Evolutionary conservation across 2,329 filamentous ascomycete genomes (phyloP), one percentile per base, ranked within the genome.

Genomic region (Apiospora koreana): DNA sequence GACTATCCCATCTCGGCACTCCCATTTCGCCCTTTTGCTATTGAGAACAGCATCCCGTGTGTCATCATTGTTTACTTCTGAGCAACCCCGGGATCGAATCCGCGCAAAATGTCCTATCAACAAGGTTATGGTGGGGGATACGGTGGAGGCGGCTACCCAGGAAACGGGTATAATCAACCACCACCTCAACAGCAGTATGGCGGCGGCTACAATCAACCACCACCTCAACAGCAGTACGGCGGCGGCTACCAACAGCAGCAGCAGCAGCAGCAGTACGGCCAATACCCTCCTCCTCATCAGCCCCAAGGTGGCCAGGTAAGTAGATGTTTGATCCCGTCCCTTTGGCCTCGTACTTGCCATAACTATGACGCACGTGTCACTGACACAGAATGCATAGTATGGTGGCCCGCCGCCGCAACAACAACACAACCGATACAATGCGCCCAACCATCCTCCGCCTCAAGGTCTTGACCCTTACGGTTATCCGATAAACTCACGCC

Each of bases 381-480:
- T 38, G 31, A 62, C 54, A 7, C 9, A 38, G 8, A 38, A 12
- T 21, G n/a, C 41, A 62, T 38, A 62, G 54, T 62, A 62, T 38
- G 54, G 54, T 62, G 71, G 69, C 35, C 71, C 70, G 67, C 70
- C 73, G 3, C 71, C 70, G 28, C 50, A 67, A 38, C 72, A 74
- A 38, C 72, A 74, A 38, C 71, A 72, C 48, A 69, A 69, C 54
- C 69, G 68, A n/a, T 71, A 73, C 64, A 64, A 70, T n/a, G 65
- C 72, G 41, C 72, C 68, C 3, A 64, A 45, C 38, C 76, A 83
- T 45, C 79, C 82, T 25, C 84, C 84, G 28, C 85, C 85, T 21
- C 76, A 78, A 1, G 81, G 81, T 25, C 76, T 83, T 68, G 85
- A 87, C 70, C 75, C 78, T 14, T 86, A 87, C 74, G 85, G 86